phyloP scores from a whole-genome alignment of 352 stramenopile genomes.

The Pythium phragmiticola region DNA sequence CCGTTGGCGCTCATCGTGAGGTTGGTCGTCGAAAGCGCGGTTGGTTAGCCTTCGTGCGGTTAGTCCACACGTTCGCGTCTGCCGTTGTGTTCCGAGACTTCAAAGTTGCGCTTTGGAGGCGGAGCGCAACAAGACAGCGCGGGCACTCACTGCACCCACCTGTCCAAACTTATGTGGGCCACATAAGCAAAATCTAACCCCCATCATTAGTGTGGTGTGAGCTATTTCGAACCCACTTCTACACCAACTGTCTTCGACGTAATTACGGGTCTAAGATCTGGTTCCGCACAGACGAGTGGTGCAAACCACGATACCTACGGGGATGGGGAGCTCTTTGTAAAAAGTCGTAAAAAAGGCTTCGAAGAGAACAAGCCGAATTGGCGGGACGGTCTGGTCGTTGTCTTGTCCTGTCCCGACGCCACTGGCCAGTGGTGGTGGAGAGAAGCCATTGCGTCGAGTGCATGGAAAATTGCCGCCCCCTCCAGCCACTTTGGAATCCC shows the following conservation, averaged over 20 bases:
- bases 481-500: slow-evolving; percentile 20
- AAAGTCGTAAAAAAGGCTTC: slow-evolving; percentile 7
- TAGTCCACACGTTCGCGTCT: slow-evolving; percentile 2
- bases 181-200: slow-evolving; percentile 4
- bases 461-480: slow-evolving; percentile 2
- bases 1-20: slow-evolving; percentile 13
- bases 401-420: background rate
- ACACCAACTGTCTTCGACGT: slow-evolving; percentile 12
- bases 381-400: background rate
- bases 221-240: slow-evolving; percentile 14
- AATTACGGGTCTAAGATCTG: slow-evolving; percentile 15
- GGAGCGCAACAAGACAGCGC: slow-evolving; percentile 22
- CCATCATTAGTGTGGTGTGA: slow-evolving; percentile 8
- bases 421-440: slow-evolving; percentile 5
- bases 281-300: slow-evolving; percentile 20
- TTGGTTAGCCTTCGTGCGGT: background rate
- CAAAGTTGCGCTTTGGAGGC: slow-evolving; percentile 21
- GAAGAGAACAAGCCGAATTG: slow-evolving; percentile 6
- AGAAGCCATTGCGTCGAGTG: slow-evolving; percentile 18
- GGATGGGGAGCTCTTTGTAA: slow-evolving; percentile 21
- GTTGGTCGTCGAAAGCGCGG: background rate
- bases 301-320: slow-evolving; percentile 6
- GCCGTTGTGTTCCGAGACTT: slow-evolving; percentile 19
- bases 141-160: slow-evolving; percentile 10
- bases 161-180: slow-evolving; percentile 3